Evolutionary conservation across 1,284 basidiomycete genomes (phyloP).

Genomic region (Hypsizygus ulmarius): DNA sequence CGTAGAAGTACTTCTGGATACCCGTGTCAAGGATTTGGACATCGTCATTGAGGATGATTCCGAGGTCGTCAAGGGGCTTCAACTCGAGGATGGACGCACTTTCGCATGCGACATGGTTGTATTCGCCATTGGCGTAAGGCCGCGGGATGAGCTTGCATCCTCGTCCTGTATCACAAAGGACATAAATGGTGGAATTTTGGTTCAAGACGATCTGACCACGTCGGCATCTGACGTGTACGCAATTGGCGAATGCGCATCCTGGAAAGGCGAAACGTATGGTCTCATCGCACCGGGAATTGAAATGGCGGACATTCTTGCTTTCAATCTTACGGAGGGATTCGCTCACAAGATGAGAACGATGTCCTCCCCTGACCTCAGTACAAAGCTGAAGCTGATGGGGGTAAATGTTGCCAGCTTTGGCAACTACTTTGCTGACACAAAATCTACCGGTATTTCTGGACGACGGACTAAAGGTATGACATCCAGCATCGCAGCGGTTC

Average conservation of each 20-base stretch:
- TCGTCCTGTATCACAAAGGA: conserved; percentile 48
- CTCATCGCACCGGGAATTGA: conserved; percentile 72
- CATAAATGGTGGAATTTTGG: conserved; percentile 55
- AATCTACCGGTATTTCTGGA: conserved; percentile 17
- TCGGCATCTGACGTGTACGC: conserved; percentile 62
- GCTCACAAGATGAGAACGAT: conserved; percentile 44
- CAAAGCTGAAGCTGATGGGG: conserved; percentile 57
- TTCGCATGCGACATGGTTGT: conserved; percentile 53
- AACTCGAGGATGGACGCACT: conserved; percentile 42
- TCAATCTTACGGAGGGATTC: conserved; percentile 63
- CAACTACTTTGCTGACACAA: conserved; percentile 71
- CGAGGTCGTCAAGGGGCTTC: conserved; percentile 47
- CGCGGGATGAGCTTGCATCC: conserved; percentile 65
- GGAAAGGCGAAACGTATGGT: conserved; percentile 66
- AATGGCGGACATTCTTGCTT: conserved; percentile 77
- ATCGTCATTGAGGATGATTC: conserved; percentile 28
- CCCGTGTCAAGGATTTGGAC: conserved; percentile 21
- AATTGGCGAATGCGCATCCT: conserved; percentile 74
- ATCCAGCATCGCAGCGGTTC: neutral
- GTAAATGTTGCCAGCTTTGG: conserved; percentile 78
- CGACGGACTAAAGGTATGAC: conserved; percentile 5
- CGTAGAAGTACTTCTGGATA: conserved; percentile 57
- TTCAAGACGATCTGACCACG: conserved; percentile 58
- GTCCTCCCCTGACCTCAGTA: conserved; percentile 34
- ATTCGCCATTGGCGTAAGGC: conserved; percentile 66